These are phyloP conservation scores for Coffea canephora DNA, from an alignment of 257 asterid species.

Conservation along the genomic window DNA sequence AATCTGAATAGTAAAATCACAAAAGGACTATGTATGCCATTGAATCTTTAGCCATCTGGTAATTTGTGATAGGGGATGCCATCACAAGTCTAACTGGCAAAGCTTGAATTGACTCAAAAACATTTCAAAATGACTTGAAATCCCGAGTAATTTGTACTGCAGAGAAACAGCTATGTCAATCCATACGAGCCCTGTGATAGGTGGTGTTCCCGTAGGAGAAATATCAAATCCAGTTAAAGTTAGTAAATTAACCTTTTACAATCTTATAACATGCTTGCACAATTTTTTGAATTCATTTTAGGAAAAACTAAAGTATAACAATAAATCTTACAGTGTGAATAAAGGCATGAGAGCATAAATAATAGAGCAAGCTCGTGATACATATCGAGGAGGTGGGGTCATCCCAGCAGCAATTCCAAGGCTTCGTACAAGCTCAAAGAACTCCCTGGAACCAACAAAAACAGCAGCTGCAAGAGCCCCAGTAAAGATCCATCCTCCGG, in stretches of 20 bases:
- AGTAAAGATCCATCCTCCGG: conserved; percentile 94
- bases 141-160: not conserved
- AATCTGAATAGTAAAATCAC: not conserved
- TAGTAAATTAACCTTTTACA: not conserved
- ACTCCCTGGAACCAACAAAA: conserved; percentile 81
- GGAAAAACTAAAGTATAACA: not conserved
- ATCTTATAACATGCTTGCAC: not conserved
- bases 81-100: not conserved
- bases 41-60: not conserved
- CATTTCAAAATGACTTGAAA: not conserved
- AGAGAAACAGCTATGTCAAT: not conserved
- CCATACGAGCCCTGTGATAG: not conserved
- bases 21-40: not conserved
- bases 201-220: not conserved
- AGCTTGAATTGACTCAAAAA: not conserved
- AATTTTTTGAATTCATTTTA: not conserved
- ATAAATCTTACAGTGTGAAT: conserved; percentile 78
- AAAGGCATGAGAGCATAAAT: conserved; percentile 83
- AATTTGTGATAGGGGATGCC: not conserved
- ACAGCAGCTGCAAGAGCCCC: conserved; percentile 74
- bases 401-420: conserved; percentile 92
- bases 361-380: conserved; percentile 83
- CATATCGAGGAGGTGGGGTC: conserved; percentile 96
- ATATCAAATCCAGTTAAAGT: not conserved
- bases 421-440: conserved; percentile 94